These are phyloP conservation scores for Leccinum arenicola DNA, from an alignment of 768 basidiomycete species.

Conservation along the genomic window DNA sequence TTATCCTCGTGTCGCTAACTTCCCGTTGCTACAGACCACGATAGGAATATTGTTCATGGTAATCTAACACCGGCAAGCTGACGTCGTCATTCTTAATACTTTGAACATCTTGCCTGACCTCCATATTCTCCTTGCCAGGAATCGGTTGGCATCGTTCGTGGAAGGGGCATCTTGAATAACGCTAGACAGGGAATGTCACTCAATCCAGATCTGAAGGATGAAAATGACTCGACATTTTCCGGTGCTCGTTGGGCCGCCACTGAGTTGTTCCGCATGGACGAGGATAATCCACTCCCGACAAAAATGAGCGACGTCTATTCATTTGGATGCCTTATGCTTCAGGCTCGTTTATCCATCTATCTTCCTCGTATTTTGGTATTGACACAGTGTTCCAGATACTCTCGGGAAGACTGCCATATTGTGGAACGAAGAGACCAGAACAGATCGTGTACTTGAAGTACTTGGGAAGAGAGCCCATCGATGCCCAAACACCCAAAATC, in stretches of 20 bases:
- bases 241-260: conserved; percentile 14
- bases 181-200: not conserved
- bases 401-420: conserved; percentile 9
- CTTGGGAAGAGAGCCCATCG: conserved; percentile 15
- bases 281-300: not conserved
- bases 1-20: not conserved
- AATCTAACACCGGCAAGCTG: conserved; percentile 8
- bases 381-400: not conserved
- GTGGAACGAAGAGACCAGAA: conserved; percentile 5
- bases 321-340: conserved; percentile 16
- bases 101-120: not conserved
- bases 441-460: conserved; percentile 15
- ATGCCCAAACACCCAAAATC: conserved; percentile 3
- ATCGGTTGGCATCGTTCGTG: not conserved
- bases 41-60: not conserved
- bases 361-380: not conserved
- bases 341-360: conserved; percentile 4
- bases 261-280: conserved; percentile 6
- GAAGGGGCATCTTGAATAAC: conserved; percentile 5
- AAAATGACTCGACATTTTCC: not conserved
- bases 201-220: not conserved
- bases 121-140: not conserved
- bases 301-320: conserved; percentile 17
- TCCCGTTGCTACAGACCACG: not conserved
- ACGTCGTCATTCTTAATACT: not conserved